Conservation (phyloP, 202 grass and related monocot species). For the Eragrostis tef region DNA sequence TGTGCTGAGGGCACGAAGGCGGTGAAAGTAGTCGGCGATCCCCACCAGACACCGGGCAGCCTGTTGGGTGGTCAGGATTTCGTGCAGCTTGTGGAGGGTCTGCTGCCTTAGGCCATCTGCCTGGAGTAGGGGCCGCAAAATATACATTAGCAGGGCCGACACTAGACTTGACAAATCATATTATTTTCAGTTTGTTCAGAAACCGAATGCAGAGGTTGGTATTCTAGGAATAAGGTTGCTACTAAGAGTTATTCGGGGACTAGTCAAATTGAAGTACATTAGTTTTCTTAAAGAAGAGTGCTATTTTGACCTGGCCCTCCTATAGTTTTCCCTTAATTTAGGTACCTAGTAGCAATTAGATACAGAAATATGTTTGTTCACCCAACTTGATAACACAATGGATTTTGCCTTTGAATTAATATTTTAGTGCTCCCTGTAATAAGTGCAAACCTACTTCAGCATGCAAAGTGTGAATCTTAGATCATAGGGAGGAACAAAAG, state of each 20-base stretch:
- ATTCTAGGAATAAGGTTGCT: not conserved
- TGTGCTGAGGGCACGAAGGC: conserved; percentile 56
- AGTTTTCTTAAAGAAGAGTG: not conserved
- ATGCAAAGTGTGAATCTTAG: not conserved
- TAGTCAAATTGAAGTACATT: not conserved
- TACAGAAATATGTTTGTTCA: not conserved
- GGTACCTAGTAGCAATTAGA: not conserved
- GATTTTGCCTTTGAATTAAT: not conserved
- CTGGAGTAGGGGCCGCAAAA: conserved; percentile 17
- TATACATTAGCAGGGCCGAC: not conserved
- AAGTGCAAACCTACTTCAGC: not conserved
- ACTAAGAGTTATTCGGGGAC: not conserved
- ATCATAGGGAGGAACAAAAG: too few relatives aligned
- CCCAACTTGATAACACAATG: not conserved
- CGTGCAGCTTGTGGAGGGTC: conserved; percentile 57
- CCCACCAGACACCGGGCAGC: conserved; percentile 48
- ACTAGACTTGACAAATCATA: not conserved
- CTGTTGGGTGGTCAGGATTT: conserved; percentile 52
- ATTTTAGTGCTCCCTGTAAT: not conserved
- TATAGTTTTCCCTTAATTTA: not conserved
- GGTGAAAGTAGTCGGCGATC: conserved; percentile 63
- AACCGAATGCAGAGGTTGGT: not conserved
- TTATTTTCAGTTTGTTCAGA: not conserved
- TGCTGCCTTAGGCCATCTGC: conserved; percentile 61
- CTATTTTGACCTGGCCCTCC: not conserved